phyloP scores from a whole-genome alignment of 441 rosid genomes.

The Erodium moschatum region DNA sequence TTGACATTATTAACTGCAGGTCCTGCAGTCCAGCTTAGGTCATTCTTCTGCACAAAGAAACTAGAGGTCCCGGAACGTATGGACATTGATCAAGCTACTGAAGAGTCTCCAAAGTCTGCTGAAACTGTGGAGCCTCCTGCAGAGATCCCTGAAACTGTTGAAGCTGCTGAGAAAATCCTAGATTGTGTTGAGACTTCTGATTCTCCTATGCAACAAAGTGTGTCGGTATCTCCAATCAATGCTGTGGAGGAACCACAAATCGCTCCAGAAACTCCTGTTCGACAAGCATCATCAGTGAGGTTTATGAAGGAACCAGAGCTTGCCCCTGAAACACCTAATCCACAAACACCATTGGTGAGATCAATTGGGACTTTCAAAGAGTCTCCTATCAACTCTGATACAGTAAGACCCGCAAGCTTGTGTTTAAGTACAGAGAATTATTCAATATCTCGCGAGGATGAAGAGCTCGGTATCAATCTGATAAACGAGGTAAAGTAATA shows the following conservation, averaged over 20 bases:
- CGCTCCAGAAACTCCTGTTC: slow-evolving; percentile 18
- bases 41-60: slow-evolving; percentile 28
- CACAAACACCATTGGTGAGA: slow-evolving; percentile 24
- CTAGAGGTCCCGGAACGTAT: slow-evolving; percentile 20
- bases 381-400: slow-evolving; percentile 20
- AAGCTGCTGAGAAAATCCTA: neutral
- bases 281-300: slow-evolving; percentile 10
- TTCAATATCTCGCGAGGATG: slow-evolving; percentile 24
- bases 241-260: slow-evolving; percentile 21
- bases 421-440: slow-evolving; percentile 27
- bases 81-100: slow-evolving; percentile 16
- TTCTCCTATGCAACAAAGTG: neutral
- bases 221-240: slow-evolving; percentile 9
- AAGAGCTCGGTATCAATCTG: slow-evolving; percentile 35
- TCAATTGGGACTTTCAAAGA: slow-evolving; percentile 25
- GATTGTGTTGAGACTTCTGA: slow-evolving; percentile 4
- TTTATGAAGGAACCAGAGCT: slow-evolving; percentile 20
- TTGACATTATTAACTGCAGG: slow-evolving; percentile 34
- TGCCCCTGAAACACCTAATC: slow-evolving; percentile 19
- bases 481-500: slow-evolving; percentile 36
- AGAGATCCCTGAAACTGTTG: slow-evolving; percentile 17
- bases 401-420: slow-evolving; percentile 17
- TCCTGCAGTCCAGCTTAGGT: slow-evolving; percentile 32
- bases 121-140: slow-evolving; percentile 25
- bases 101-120: slow-evolving; percentile 8